These are phyloP conservation scores for Termitomyces eurrhizus DNA, from an alignment of 768 basidiomycete species.

Conservation along the genomic window DNA sequence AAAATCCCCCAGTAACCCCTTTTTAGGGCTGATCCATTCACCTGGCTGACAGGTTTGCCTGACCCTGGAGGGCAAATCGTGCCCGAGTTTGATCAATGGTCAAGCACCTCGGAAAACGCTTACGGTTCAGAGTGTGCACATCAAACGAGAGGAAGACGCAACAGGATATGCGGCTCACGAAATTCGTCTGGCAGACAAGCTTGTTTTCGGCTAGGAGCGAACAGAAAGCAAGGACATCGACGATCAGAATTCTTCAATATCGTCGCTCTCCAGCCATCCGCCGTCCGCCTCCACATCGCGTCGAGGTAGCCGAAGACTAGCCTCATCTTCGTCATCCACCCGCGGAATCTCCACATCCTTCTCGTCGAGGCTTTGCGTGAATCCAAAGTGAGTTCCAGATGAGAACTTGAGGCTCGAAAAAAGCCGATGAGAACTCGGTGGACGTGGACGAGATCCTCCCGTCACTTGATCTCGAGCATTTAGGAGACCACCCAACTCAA, in stretches of 20 bases:
- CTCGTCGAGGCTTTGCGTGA: constrained; percentile 30
- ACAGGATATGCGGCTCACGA: neutral
- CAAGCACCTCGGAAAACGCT: neutral
- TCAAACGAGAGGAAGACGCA: neutral
- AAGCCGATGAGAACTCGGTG: constrained; percentile 34
- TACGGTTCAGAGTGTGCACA: neutral
- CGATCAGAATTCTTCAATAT: constrained; percentile 50
- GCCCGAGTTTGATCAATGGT: neutral
- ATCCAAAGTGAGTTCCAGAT: constrained; percentile 27
- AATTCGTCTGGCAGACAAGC: neutral
- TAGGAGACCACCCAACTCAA: constrained; percentile 58
- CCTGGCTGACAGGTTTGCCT: too few relatives aligned
- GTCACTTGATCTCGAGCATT: constrained; percentile 37
- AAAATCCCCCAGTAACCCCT: too few relatives aligned
- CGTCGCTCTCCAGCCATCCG: constrained; percentile 56
- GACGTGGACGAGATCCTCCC: constrained; percentile 12
- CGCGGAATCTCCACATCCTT: constrained; percentile 23
- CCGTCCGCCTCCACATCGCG: constrained; percentile 28
- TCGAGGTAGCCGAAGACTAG: constrained; percentile 25
- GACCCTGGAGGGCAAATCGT: too few relatives aligned
- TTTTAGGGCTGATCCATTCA: too few relatives aligned
- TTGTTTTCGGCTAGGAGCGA: too few relatives aligned
- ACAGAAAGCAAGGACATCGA: neutral
- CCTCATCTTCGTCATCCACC: constrained; percentile 18
- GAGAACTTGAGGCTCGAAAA: constrained; percentile 54